Evolutionary conservation across 768 basidiomycete genomes (phyloP), one percentile per base, ranked within the genome.

Genomic region (Leccinum ochraceum): DNA sequence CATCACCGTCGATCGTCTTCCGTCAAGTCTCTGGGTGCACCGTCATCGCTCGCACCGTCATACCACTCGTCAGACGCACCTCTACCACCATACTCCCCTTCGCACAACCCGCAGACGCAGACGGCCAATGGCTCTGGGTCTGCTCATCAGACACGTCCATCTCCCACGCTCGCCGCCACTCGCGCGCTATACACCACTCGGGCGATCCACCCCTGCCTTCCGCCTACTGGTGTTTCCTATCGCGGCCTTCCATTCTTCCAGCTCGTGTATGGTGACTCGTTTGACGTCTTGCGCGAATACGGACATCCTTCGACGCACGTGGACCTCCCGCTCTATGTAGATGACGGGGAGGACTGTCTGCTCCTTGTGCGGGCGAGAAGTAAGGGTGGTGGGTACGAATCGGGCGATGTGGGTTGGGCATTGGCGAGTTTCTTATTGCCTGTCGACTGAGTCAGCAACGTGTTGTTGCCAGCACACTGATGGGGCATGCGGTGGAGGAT

Each of bases 401-500:
- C 62, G 4, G 82, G 83, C 11, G 78, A 81, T 10, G 80, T 92
- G 17, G 91, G 91, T 0, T 93, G 92, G 92, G 87, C 87, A 3
- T 71, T 94, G 62, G 91, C 91, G 37, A 92, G 91, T 71, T 94
- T 92, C 74, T 72, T 93, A 71, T 79, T 87, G 28, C 89, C 89
- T 9, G 67, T 86, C 60, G 81, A 79, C 63, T 73, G 65, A 70
- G 37, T 53, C 60, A 48, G 32, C 48, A 28, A 56, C 42, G 53
- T 52, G 54, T 56, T 58, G 49, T 24, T 50, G 24, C 14, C 24
- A 50, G 26, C 22, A 28, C 20, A 62, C 24, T 51, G 59, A 61
- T 57, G 44, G 53, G 48, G 26, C 55, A 52, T 34, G 54, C 28
- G 53, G 54, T 59, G 48, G 36, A 50, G 46, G 44, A 55, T n/a